Conservation (phyloP, 1,139 yeast species). For the Sugiyamaella sp. region DNA sequence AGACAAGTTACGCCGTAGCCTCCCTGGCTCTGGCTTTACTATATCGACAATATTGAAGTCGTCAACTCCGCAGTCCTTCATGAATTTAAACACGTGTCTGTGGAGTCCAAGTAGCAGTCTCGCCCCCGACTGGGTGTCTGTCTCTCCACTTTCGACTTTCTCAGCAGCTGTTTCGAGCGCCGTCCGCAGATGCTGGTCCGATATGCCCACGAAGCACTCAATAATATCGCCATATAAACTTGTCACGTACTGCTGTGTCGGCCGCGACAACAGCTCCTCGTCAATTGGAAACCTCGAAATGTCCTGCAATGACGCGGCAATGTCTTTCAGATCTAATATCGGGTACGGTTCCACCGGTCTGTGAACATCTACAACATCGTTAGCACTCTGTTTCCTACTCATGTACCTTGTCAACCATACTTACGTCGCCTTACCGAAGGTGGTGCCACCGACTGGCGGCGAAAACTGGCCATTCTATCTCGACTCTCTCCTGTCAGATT, state of each 20-base stretch:
- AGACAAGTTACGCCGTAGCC: conserved; percentile 69
- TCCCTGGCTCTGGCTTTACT: conserved; percentile 66
- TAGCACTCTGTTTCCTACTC: not conserved
- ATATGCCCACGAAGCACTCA: conserved; percentile 67
- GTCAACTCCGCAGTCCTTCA: conserved; percentile 71
- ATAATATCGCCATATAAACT: conserved; percentile 70
- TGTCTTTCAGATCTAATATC: conserved; percentile 63
- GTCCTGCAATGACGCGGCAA: conserved; percentile 60
- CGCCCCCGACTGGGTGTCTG: conserved; percentile 37
- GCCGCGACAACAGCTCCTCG: conserved; percentile 56
- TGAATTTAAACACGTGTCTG: conserved; percentile 61
- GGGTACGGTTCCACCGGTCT: conserved; percentile 55
- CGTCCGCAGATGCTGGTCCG: conserved; percentile 50
- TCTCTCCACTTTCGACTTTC: conserved; percentile 42
- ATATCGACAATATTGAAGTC: conserved; percentile 77
- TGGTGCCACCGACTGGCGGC: conserved; percentile 23
- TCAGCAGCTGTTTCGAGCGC: conserved; percentile 36
- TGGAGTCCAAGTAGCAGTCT: conserved; percentile 57
- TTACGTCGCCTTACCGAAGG: conserved; percentile 24
- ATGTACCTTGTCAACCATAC: conserved; percentile 3
- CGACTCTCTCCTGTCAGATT: no score
- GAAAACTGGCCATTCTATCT: conserved; percentile 18
- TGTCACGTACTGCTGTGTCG: conserved; percentile 65
- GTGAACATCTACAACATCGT: conserved; percentile 9
- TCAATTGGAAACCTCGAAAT: conserved; percentile 25